Evolutionary conservation across 2,329 filamentous ascomycete species (phyloP), one percentile per base, ranked within the genome.

Genomic region (Ophiocordyceps camponoti-leonardi): DNA sequence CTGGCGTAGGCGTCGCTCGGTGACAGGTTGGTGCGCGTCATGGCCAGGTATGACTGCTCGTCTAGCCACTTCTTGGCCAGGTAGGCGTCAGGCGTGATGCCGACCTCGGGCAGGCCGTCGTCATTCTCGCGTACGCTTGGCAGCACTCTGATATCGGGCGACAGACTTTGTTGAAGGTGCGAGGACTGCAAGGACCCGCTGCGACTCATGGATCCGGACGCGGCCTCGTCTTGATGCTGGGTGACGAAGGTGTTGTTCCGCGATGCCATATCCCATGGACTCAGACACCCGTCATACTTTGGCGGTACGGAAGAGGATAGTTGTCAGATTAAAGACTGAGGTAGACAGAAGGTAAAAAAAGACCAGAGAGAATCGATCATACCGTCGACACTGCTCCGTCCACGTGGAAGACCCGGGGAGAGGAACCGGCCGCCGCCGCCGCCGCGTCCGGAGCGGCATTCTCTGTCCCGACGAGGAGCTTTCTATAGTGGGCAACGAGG

Each of bases 151-250:
- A n/a, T 40, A 67, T 57, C 26, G 55, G 58, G 33, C 53, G 48
- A 39, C 54, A 28, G 22, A 23, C 22, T 23, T 23, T 23, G 26
- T 23, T 23, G 26, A 28, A 28, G 26, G 26, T 10, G 7, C 7
- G 6, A 2, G 54, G 67, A 67, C 30, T 61, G 58, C 50, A 60
- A 65, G 37, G 68, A 72, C 14, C 58, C 56, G 45, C 60, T 64
- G 46, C 69, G 67, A 52, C 62, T 60, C 68, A 72, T 72, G 49
- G 58, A 57, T 28, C 62, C 58, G 1, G 61, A 57, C 10, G 56
- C 49, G 13, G 56, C 47, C 1, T 54, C 50, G 16, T 33, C 31
- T 33, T 33, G 31, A 46, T 61, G 57, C 41, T 60, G 58, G 23
- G 58, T 60, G 40, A 50, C 49, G 19, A 54, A 52, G 26, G 6